Evolutionary conservation across 2,329 filamentous ascomycete species (phyloP).

Genomic region (Clonostachys rosea): DNA sequence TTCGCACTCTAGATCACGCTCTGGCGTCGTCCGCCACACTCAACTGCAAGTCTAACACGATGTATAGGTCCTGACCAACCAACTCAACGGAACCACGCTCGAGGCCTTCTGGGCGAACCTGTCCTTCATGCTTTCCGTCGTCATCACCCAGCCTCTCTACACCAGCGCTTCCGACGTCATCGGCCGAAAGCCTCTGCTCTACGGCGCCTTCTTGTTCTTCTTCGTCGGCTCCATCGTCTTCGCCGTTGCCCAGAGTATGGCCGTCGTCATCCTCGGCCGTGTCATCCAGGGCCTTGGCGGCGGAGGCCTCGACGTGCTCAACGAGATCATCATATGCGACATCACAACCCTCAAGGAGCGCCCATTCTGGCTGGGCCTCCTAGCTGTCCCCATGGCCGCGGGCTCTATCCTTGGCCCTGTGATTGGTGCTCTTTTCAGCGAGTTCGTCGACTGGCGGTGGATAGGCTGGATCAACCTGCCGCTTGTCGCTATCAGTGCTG

Average conservation of each 20-base stretch:
- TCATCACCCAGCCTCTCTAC: slow-evolving; percentile 48
- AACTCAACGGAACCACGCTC: slow-evolving; percentile 47
- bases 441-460: slow-evolving; percentile 17
- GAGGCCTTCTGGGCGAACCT: slow-evolving; percentile 70
- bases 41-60: neutral
- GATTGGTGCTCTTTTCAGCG: slow-evolving; percentile 14
- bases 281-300: slow-evolving; percentile 41
- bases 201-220: slow-evolving; percentile 22
- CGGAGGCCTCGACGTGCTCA: slow-evolving; percentile 24
- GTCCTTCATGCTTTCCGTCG: slow-evolving; percentile 62
- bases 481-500: slow-evolving; percentile 11
- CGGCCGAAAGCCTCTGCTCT: slow-evolving; percentile 21
- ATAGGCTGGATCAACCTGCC: slow-evolving; percentile 23
- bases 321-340: slow-evolving; percentile 30
- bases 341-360: slow-evolving; percentile 22
- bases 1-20: neutral
- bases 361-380: slow-evolving; percentile 12
- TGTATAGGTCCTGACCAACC: slow-evolving; percentile 33
- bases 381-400: slow-evolving; percentile 9
- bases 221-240: slow-evolving; percentile 32
- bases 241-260: slow-evolving; percentile 17
- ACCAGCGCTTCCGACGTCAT: slow-evolving; percentile 24
- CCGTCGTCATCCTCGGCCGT: slow-evolving; percentile 15
- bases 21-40: neutral
- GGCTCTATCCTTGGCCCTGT: slow-evolving; percentile 12